Percentiles rank a stretch among this genome's conserved stretches.
Evolutionary conservation across 225 moss, liverwort and hornwort genomes (phyloP).

Genomic region (Antitrichia curtipendula): DNA sequence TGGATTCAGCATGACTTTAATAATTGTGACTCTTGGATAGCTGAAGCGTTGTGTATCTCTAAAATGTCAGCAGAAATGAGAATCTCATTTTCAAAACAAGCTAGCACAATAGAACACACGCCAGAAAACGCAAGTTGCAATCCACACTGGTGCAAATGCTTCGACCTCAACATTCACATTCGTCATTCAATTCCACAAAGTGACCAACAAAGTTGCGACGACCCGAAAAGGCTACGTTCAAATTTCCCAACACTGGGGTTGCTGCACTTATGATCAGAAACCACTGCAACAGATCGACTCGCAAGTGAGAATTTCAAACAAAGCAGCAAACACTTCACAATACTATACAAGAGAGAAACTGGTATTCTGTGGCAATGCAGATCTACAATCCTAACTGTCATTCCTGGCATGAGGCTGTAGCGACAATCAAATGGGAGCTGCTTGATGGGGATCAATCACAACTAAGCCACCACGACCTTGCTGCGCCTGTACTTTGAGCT

Average conservation of each 20-base stretch:
- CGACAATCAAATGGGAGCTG: neutral
- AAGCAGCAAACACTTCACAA: neutral
- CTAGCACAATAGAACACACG: too few species aligned
- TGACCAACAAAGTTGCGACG: too few species aligned
- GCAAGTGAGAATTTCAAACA: neutral
- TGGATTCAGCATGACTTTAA: too few species aligned
- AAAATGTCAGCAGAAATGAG: too few species aligned
- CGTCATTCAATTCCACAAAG: neutral
- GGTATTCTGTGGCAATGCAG: neutral
- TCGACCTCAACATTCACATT: neutral
- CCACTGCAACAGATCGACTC: neutral
- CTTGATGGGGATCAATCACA: neutral
- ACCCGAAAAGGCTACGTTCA: neutral
- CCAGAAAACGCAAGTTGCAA: too few species aligned
- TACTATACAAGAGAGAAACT: neutral
- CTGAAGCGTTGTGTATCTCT: too few species aligned
- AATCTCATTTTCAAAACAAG: too few species aligned
- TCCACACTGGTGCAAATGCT: too few species aligned
- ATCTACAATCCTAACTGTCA: neutral
- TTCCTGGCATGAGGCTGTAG: neutral
- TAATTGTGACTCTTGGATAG: too few species aligned
- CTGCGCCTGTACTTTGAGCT: constrained; percentile 14
- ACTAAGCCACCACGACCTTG: neutral
- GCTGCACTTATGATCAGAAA: neutral
- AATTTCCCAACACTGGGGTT: neutral